phyloP scores from a whole-genome alignment of 192 early-diverging fungal species.

The Chytriomyces hyalinus region DNA sequence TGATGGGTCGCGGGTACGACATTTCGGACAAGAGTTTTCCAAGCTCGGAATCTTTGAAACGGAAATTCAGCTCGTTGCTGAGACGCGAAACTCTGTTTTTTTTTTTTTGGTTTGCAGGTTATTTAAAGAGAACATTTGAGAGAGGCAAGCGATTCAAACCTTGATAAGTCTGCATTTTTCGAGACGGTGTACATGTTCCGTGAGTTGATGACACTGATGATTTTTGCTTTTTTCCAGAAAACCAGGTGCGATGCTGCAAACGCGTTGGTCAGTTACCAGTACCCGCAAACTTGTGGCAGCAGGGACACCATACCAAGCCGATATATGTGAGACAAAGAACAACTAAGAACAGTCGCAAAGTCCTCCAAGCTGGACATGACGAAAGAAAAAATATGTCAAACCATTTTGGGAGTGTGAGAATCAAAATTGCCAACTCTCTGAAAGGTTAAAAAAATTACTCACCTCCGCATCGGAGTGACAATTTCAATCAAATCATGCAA shows the following conservation, averaged over 20 bases:
- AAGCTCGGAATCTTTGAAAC: conserved; percentile 64
- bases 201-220: conserved; percentile 81
- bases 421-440: conserved; percentile 39
- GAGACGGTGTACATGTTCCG: conserved; percentile 82
- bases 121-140: background rate
- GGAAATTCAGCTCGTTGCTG: conserved; percentile 60
- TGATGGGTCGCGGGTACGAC: conserved; percentile 62
- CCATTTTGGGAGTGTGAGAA: background rate
- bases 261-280: background rate
- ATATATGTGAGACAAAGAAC: conserved; percentile 93
- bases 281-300: background rate
- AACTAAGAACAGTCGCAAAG: conserved; percentile 81
- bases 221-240: conserved; percentile 90
- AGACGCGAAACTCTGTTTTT: conserved; percentile 37
- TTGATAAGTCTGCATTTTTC: conserved; percentile 63
- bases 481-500: conserved; percentile 87
- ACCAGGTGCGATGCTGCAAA: conserved; percentile 80
- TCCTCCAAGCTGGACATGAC: conserved; percentile 69
- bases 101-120: conserved; percentile 20
- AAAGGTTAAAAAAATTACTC: conserved; percentile 17
- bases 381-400: background rate
- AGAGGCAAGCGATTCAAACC: conserved; percentile 16
- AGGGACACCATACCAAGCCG: conserved; percentile 50
- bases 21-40: conserved; percentile 62
- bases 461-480: conserved; percentile 82